Base-by-base conservation (phyloP, 768 basidiomycete species). In the Myochromella boudieri region DNA sequence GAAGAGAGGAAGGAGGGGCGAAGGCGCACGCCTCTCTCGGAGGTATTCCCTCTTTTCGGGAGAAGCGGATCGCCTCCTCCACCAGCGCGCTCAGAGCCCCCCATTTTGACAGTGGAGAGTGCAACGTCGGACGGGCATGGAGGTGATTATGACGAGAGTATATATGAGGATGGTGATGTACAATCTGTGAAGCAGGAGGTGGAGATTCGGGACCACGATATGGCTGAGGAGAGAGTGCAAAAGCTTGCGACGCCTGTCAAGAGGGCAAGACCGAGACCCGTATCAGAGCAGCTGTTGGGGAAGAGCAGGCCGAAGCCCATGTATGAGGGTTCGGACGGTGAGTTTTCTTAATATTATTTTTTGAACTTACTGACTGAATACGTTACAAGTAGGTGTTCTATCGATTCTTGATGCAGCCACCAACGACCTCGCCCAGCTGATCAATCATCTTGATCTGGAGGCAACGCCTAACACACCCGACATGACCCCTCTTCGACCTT, bases 401-500 rank as follows among this genome's bases (percentile, higher is more conserved):
- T 86, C 82, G 0, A 75, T 88, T 24, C 68, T 91, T n/a, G 85
- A 85, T 52, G 86, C 87, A 0, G 89, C 86, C 0, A 91, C 89
- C 1, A 81, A 87, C 41, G 89, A 91, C 32, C 75, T 92, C 3
- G 89, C 85, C 0, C 79, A 80, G 45, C 68, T 92, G 3, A 87
- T 92, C 61, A 87, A 84, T 51, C 77, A 78, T n/a, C 72, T 92
- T n/a, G 86, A 91, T 53, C 70, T 92, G 3, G 81, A 89, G 59
- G 86, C 87, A 3, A 91, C 90, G 0, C 89, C 88, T 0, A 70
- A 72, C 2, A 79, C 75, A 1, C 71, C 76, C 1, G 75, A 79
- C 26, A 48, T 67, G 42, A 72, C 77, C 1, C 77, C 80, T 2
- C 64, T 74, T 18, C 64, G 66, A 20, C 67, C 64, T 25, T 71